Evolutionary conservation across 1,139 yeast species (phyloP).

Genomic region (Kazachstania sp.): DNA sequence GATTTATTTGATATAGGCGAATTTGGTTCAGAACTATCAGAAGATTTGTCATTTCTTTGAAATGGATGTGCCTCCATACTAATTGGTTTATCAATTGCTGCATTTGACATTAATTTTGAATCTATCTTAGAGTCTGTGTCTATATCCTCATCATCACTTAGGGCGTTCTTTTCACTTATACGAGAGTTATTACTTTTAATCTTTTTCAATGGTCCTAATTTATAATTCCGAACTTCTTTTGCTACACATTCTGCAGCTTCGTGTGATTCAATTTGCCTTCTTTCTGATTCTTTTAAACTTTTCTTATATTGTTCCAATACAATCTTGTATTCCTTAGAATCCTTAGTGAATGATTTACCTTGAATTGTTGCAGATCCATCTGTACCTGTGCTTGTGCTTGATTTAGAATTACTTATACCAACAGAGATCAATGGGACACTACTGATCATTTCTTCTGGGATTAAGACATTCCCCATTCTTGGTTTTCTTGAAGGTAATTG

Average conservation of each 20-base stretch:
- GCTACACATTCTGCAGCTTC: slow-evolving; percentile 59
- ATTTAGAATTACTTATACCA: slow-evolving; percentile 42
- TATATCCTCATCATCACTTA: not conserved
- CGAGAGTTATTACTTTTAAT: slow-evolving; percentile 3
- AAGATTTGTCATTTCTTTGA: not conserved
- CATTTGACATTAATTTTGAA: slow-evolving; percentile 29
- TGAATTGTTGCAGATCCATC: not conserved
- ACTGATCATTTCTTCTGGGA: slow-evolving; percentile 56
- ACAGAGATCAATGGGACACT: slow-evolving; percentile 58
- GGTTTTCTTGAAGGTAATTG: slow-evolving; percentile 89
- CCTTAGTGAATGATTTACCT: slow-evolving; percentile 32
- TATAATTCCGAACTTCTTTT: slow-evolving; percentile 44
- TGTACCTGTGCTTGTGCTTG: not conserved
- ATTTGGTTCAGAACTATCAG: not conserved
- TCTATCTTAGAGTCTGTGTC: slow-evolving; percentile 8
- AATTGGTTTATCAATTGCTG: slow-evolving; percentile 52
- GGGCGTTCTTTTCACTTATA: not conserved
- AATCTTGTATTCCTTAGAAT: slow-evolving; percentile 40
- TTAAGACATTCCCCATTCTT: slow-evolving; percentile 65
- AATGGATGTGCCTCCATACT: slow-evolving; percentile 63
- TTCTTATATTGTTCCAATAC: slow-evolving; percentile 51
- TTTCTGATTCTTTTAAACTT: slow-evolving; percentile 51
- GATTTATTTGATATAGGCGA: not conserved
- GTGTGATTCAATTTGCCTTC: slow-evolving; percentile 69
- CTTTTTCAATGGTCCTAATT: slow-evolving; percentile 10